Base-by-base conservation (phyloP, 345 rosid genomes). In the Gynandropsis gynandra region DNA sequence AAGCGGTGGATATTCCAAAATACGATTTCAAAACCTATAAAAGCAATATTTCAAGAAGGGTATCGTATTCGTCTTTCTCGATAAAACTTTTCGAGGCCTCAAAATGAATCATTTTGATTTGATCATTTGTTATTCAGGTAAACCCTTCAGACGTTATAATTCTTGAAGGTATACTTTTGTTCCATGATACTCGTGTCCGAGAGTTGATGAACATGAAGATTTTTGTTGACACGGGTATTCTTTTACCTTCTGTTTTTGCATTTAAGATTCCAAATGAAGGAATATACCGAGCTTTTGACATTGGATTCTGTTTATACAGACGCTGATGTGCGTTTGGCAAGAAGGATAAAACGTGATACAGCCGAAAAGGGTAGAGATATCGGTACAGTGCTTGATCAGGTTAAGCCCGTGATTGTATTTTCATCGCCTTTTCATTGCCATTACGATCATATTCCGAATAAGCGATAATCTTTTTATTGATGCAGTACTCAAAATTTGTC, bases 401-500 rank as follows among this genome's bases (percentile, higher is more conserved):
- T 92, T 49, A n/a, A 51, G 72, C 42, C 17, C n/a, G n/a, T 31
- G 34, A n/a, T n/a, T n/a, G n/a, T 42, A 54, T 27, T 24, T 39
- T 39, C 29, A 2, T 5, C 29, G 11, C 36, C 27, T 17, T 56
- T 14, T 37, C 49, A 37, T 47, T 12, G 31, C 16, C 56, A 38
- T 45, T 12, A 10, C 40, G 4, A 36, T 36, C 13, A 9, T n/a
- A 2, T 24, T 24, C 29, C 4, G 29, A 5, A 24, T 24, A 2
- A 24, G 29, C 29, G 5, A 24, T 24, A 2, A 24, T 2, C 5
- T 50, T 54, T 43, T 32, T 32, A 42, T 67, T 76, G 64, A 65
- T 78, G 79, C 98, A 92, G 96, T 92, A 92, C 72, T 92, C 98
- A 50, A 92, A 84, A 56, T 92, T 87, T 74, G 98, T 92, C 65